Conservation (phyloP, 1,139 yeast genomes). For the Pichia sp. region DNA sequence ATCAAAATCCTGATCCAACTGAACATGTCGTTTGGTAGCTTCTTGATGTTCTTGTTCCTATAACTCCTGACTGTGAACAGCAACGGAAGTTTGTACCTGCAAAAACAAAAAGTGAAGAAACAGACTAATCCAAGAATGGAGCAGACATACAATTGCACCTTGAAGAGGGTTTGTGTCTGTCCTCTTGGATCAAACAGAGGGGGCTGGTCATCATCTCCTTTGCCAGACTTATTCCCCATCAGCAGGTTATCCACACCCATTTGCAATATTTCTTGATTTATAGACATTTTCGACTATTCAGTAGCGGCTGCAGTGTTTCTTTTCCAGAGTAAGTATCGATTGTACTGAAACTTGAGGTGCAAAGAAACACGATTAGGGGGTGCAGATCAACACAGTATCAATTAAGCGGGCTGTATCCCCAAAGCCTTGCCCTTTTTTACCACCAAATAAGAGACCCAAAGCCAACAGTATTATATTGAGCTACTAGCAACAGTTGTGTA, state of each 20-base stretch:
- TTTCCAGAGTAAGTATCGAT: not conserved
- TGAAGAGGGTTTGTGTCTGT: conserved; percentile 33
- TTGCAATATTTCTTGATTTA: not conserved
- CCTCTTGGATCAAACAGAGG: conserved; percentile 31
- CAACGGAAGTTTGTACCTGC: conserved; percentile 31
- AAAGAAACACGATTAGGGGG: not conserved
- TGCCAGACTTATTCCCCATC: not conserved
- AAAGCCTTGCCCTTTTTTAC: too few relatives aligned
- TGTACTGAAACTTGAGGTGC: not conserved
- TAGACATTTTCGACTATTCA: not conserved
- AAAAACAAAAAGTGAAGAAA: conserved; percentile 30
- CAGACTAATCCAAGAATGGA: conserved; percentile 27
- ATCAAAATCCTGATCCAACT: conserved; percentile 58
- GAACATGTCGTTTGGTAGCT: conserved; percentile 36
- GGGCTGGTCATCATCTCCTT: conserved; percentile 20
- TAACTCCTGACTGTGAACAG: conserved; percentile 32
- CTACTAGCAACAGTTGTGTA: not conserved
- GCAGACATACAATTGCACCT: conserved; percentile 32
- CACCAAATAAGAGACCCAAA: too few relatives aligned
- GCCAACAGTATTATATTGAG: not conserved
- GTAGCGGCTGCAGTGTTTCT: not conserved
- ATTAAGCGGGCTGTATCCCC: too few relatives aligned
- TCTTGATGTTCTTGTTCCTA: conserved; percentile 29
- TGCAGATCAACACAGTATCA: too few relatives aligned
- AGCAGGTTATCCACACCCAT: not conserved